phyloP scores from a whole-genome alignment of 2,329 filamentous ascomycete genomes.

The Ophiocordyceps sinensis region DNA sequence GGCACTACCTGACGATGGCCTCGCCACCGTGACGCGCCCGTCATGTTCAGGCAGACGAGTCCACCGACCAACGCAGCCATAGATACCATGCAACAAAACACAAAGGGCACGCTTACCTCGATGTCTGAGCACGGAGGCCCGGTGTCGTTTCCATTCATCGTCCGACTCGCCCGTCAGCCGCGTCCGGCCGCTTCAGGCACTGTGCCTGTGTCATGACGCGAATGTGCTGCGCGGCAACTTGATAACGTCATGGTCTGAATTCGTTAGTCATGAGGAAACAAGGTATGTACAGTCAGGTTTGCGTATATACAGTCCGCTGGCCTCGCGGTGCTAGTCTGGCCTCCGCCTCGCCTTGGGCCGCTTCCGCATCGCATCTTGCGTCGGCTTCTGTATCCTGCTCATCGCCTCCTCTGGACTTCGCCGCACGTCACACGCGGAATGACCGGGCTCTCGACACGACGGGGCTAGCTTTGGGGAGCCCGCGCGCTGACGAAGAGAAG shows the following conservation, averaged over 20 bases:
- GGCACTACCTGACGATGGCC: too few relatives aligned
- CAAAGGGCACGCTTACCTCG: too few relatives aligned
- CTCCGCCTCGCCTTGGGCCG: conserved; percentile 26
- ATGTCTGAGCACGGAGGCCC: too few relatives aligned
- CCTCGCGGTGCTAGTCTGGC: conserved; percentile 21
- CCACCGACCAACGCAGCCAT: too few relatives aligned
- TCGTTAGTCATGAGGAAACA: conserved; percentile 16
- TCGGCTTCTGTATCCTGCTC: conserved; percentile 33
- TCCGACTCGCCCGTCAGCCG: too few relatives aligned
- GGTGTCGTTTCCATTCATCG: too few relatives aligned
- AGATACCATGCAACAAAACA: too few relatives aligned
- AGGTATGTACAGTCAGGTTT: conserved; percentile 21
- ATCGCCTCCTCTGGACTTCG: conserved; percentile 31
- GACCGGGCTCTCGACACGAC: conserved; percentile 13
- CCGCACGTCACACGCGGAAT: conserved; percentile 16
- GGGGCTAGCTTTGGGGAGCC: conserved; percentile 20
- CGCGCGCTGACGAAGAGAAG: conserved; percentile 18
- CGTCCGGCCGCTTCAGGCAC: too few relatives aligned
- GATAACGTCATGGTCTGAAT: not conserved
- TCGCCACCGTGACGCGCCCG: too few relatives aligned
- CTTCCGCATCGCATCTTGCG: conserved; percentile 23
- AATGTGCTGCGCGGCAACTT: not conserved
- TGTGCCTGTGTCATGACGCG: not conserved
- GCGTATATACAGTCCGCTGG: conserved; percentile 25
- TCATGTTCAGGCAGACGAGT: too few relatives aligned